These are phyloP conservation scores for Setomelanomma holmii DNA, from an alignment of 2,329 filamentous ascomycete species.

Conservation along the genomic window DNA sequence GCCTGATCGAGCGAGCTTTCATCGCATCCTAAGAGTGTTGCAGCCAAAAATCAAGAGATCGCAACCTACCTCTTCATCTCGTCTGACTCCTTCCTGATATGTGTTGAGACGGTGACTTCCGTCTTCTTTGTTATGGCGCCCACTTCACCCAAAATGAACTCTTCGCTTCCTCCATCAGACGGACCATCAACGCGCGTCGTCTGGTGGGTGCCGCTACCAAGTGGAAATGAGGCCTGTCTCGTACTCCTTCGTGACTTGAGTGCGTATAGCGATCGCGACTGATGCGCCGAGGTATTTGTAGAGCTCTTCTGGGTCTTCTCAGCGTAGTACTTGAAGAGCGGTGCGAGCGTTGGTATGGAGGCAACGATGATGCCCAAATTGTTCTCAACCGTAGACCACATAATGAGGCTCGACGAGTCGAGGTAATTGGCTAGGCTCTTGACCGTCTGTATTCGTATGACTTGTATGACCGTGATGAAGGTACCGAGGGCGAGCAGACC, in stretches of 20 bases:
- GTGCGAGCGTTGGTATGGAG: conserved; percentile 18
- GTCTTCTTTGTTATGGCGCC: conserved; percentile 13
- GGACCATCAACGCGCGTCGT: background rate
- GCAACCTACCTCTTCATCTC: too few species aligned
- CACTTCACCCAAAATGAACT: conserved; percentile 10
- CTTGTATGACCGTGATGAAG: conserved; percentile 24
- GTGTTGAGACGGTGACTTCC: conserved; percentile 6
- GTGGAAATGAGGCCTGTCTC: background rate
- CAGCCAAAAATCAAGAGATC: too few species aligned
- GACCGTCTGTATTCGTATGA: conserved; percentile 18
- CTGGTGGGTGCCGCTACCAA: conserved; percentile 5
- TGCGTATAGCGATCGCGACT: conserved; percentile 12
- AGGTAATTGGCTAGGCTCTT: conserved; percentile 21
- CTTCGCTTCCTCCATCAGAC: conserved; percentile 10
- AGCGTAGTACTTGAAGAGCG: conserved; percentile 21
- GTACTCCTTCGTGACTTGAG: conserved; percentile 6
- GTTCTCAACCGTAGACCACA: conserved; percentile 25
- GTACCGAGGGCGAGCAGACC: conserved; percentile 17
- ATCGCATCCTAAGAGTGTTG: too few species aligned
- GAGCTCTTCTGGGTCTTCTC: conserved; percentile 22
- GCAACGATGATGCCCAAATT: conserved; percentile 25
- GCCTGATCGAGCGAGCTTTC: too few species aligned
- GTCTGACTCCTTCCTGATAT: background rate
- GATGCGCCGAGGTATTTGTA: conserved; percentile 3
- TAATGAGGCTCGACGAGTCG: conserved; percentile 19